A percentile compares a stretch with the other conserved stretches of the same genome.
Conservation (phyloP, 1,139 yeast genomes). For the Yamadazyma taylorii region DNA sequence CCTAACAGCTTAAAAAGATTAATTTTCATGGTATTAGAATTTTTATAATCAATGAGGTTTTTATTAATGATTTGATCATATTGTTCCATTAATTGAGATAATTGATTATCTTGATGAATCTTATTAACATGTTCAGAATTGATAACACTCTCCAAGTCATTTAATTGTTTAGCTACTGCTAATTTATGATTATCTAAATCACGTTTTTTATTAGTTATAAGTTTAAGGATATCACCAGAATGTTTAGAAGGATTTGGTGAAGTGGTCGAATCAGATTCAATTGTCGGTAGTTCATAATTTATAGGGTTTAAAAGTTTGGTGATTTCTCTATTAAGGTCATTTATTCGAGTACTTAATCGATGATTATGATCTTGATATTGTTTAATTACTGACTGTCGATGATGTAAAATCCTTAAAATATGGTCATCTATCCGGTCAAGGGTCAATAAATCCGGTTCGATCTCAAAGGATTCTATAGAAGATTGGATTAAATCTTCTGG, state of each 20-base stretch:
- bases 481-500: slow-evolving; percentile 40
- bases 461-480: slow-evolving; percentile 49
- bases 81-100: slow-evolving; percentile 22
- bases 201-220: slow-evolving; percentile 23
- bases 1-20: slow-evolving; percentile 49
- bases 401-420: slow-evolving; percentile 27
- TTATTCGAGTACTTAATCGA: slow-evolving; percentile 20
- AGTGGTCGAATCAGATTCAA: slow-evolving; percentile 15
- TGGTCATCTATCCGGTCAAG: slow-evolving; percentile 48
- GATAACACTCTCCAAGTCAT: slow-evolving; percentile 54
- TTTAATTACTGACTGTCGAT: slow-evolving; percentile 27
- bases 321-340: slow-evolving; percentile 24
- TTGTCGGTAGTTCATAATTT: slow-evolving; percentile 9
- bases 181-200: slow-evolving; percentile 52
- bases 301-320: slow-evolving; percentile 24
- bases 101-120: slow-evolving; percentile 36
- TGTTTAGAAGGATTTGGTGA: too few relatives aligned
- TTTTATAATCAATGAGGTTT: slow-evolving; percentile 28
- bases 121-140: slow-evolving; percentile 47
- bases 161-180: slow-evolving; percentile 54
- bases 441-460: slow-evolving; percentile 52
- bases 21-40: slow-evolving; percentile 39
- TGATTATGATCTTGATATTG: slow-evolving; percentile 21
- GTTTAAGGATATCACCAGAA: slow-evolving; percentile 4
- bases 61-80: slow-evolving; percentile 24